Conservation (phyloP, 169 alveolate genomes). For the Cryptosporidium viatorum region DNA sequence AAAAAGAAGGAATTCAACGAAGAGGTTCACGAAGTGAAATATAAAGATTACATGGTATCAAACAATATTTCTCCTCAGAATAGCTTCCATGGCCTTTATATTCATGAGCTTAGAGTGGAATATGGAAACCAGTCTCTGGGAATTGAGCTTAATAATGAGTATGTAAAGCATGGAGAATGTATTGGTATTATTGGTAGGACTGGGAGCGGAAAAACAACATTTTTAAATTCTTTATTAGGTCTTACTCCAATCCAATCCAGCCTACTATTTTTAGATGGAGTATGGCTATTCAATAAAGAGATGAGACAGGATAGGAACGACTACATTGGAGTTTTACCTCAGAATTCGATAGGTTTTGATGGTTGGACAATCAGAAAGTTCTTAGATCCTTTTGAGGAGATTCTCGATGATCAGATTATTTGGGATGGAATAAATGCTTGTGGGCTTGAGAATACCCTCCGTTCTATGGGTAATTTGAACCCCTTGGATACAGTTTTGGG, state of each 20-base stretch:
- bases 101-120: conserved; percentile 26
- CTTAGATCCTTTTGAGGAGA: conserved; percentile 77
- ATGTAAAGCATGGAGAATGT: conserved; percentile 59
- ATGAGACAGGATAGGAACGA: conserved; percentile 60
- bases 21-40: neutral
- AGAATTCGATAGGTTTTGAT: conserved; percentile 77
- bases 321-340: conserved; percentile 79
- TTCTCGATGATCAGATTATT: conserved; percentile 69
- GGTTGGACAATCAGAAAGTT: conserved; percentile 79
- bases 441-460: conserved; percentile 27
- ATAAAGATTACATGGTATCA: neutral
- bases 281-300: conserved; percentile 23
- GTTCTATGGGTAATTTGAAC: neutral
- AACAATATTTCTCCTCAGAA: neutral
- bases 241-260: conserved; percentile 31
- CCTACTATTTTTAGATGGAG: conserved; percentile 13
- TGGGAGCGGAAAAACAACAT: conserved; percentile 70
- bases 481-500: conserved; percentile 25
- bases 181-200: conserved; percentile 64
- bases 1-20: conserved; percentile 38
- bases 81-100: conserved; percentile 18
- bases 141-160: conserved; percentile 31
- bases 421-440: conserved; percentile 51
- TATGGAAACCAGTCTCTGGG: conserved; percentile 54
- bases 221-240: conserved; percentile 47